Base-by-base conservation (phyloP, 73 alveolate species). In the Tetrahymena thermophila region DNA sequence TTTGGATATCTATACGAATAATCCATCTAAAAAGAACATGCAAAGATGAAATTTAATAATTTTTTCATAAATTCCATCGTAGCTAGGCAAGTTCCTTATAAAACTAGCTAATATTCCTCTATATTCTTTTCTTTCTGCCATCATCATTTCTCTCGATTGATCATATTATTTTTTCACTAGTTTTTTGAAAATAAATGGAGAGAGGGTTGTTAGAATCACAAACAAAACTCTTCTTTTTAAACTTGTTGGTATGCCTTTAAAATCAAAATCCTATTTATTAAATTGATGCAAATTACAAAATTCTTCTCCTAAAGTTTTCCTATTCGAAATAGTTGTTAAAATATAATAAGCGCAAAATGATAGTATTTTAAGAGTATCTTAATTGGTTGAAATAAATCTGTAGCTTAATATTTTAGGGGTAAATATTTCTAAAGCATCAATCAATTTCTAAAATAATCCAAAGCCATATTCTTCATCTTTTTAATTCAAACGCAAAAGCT, bases 11-110 rank as follows among this genome's bases (percentile, higher is more conserved):
- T 95, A 85, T 40, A 85, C 93, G 34, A 85, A 95, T 55, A 56
- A 21, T 6, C 97, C 97, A 85, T 43, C 85, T 23, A 95, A 85
- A 37, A 95, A 50, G 85, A 95, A 95, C 44, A 89, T 25, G 16
- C 95, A 89, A 9, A 95, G 56, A 34, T 95, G 97, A 89, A 95
- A 85, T 11, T 95, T 89, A 31, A 84, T 40, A 38, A 95, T 95
- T 13, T 94, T 89, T 43, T 85, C 40, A 85, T 15, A 21, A 28
- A 25, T 42, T 95, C 94, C 93, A 84, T 95, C 95, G 8, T 56
- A 35, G 89, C 89, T 94, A 21, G 97, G 97, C n/a, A 95, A 34
- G 84, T 95, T 34, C 28, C 50, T 38, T 0, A 93, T 23, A 42
- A 93, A 6, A 93, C 56, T 42, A 21, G 43, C 56, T 93, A 93